Evolutionary conservation across 352 stramenopile genomes (phyloP), one percentile per base, ranked within the genome.

Genomic region (Pythium plurisporium): DNA sequence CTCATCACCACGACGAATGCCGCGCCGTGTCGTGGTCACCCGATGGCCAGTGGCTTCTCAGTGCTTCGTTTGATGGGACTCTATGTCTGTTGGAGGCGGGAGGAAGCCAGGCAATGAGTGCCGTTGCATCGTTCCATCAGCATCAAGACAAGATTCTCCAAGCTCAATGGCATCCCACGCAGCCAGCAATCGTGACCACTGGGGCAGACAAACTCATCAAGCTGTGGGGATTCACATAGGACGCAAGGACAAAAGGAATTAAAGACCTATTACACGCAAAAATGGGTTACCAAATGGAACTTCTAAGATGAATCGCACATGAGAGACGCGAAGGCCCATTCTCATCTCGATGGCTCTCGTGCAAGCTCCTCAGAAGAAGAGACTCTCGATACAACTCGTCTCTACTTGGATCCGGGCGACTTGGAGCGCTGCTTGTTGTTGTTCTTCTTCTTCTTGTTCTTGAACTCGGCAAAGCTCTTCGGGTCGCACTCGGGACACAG

Each of bases 401-500:
- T 51, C 74, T 69, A 83, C 73, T 82, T 86, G 69, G 73, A 77
- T 15, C 71, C 79, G 33, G 82, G 82, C 40, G 77, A 89, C 73
- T 91, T 91, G 64, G 82, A 91, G 53, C 82, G 76, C 44, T 58
- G 49, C 65, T 91, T 59, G 38, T 45, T 41, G 51, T 30, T 88
- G 64, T 62, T 82, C 66, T 91, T 94, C 70, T 91, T 91, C 74
- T 91, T 91, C 76, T 89, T 91, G 74, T 78, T 86, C 65, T 80
- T 76, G 55, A 84, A 87, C 12, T 79, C 77, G 33, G 79, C 78
- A 59, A 91, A 90, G 46, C 75, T 69, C 65, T 91, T 91, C 9
- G 80, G 82, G 67, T 92, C 82, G 70, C 84, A 94, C 66, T 92
- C 82, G 12, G 84, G 84, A 42, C 84, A 94, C 33, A 94, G 72